Percentiles rank a stretch among this genome's conserved stretches.
Evolutionary conservation across 257 asterid species (phyloP).

Genomic region (Anisodus tanguticus): DNA sequence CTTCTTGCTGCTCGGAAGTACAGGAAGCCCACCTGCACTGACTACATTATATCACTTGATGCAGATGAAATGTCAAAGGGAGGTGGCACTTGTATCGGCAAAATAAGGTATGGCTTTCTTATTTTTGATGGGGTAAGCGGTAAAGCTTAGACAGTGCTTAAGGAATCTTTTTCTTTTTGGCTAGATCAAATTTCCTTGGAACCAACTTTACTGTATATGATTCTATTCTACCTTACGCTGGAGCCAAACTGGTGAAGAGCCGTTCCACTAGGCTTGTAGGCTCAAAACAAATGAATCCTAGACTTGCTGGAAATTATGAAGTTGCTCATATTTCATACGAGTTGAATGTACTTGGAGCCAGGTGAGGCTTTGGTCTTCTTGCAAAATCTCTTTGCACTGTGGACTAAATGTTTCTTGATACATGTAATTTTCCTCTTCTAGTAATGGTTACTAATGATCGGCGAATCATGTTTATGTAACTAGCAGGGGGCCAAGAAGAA

Average conservation of each 20-base stretch:
- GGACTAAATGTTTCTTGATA: neutral
- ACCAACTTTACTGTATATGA: slow-evolving; percentile 82
- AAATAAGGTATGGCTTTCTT: slow-evolving; percentile 51
- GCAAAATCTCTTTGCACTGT: neutral
- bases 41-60: slow-evolving; percentile 72
- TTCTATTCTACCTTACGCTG: slow-evolving; percentile 64
- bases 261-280: slow-evolving; percentile 60
- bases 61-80: slow-evolving; percentile 69
- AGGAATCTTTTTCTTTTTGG: slow-evolving; percentile 21
- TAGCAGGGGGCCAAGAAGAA: slow-evolving; percentile 89
- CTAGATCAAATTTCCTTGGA: slow-evolving; percentile 86
- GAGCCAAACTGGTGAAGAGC: slow-evolving; percentile 61
- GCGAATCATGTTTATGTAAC: neutral
- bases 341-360: slow-evolving; percentile 78
- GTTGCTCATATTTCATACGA: slow-evolving; percentile 87
- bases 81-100: slow-evolving; percentile 66
- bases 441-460: neutral
- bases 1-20: slow-evolving; percentile 88
- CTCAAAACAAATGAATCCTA: slow-evolving; percentile 59
- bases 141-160: neutral
- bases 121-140: neutral
- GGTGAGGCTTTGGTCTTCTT: slow-evolving; percentile 46
- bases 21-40: slow-evolving; percentile 84
- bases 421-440: slow-evolving; percentile 3
- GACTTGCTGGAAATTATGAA: slow-evolving; percentile 65